Percentiles rank a stretch among this genome's conserved stretches.
Conservation (phyloP, 108 stramenopile genomes). For the Nitzschia putrida region DNA sequence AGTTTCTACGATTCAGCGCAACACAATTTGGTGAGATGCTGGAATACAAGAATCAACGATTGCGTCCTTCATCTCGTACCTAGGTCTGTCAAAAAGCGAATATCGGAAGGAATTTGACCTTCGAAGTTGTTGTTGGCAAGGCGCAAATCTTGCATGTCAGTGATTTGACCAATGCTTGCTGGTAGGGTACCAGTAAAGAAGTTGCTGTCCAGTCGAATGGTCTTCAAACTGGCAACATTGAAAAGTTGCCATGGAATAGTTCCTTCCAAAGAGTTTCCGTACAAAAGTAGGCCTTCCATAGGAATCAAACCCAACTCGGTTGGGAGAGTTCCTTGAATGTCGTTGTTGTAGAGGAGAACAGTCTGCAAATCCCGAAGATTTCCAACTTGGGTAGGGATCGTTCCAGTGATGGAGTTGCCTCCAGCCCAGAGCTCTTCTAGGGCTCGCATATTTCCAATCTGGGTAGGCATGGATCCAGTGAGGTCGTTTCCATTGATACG, state of each 20-base stretch:
- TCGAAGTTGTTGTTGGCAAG: conserved; percentile 57
- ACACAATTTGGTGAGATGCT: neutral
- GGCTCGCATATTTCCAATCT: conserved; percentile 19
- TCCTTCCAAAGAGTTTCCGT: conserved; percentile 50
- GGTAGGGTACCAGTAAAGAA: conserved; percentile 70
- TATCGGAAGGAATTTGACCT: conserved; percentile 45
- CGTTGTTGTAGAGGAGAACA: conserved; percentile 27
- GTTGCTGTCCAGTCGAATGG: conserved; percentile 53
- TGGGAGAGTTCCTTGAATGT: conserved; percentile 26
- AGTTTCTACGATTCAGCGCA: neutral
- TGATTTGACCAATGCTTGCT: conserved; percentile 38
- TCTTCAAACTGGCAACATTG: conserved; percentile 31
- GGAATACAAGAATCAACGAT: neutral
- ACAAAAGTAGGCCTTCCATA: conserved; percentile 25
- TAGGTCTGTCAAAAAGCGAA: conserved; percentile 30
- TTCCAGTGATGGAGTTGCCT: conserved; percentile 25
- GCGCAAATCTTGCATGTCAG: conserved; percentile 47
- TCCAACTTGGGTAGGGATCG: conserved; percentile 32
- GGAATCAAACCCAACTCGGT: conserved; percentile 37
- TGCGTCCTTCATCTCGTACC: conserved; percentile 28
- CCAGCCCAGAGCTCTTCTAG: conserved; percentile 39
- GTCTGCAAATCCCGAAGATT: conserved; percentile 33
- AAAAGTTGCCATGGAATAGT: conserved; percentile 53
- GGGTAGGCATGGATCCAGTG: conserved; percentile 16
- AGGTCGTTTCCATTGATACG: conserved; percentile 24